A percentile compares a stretch with the other conserved stretches of the same genome.
phyloP scores from a whole-genome alignment of 352 stramenopile genomes.

The Phytopythium oedochilum region DNA sequence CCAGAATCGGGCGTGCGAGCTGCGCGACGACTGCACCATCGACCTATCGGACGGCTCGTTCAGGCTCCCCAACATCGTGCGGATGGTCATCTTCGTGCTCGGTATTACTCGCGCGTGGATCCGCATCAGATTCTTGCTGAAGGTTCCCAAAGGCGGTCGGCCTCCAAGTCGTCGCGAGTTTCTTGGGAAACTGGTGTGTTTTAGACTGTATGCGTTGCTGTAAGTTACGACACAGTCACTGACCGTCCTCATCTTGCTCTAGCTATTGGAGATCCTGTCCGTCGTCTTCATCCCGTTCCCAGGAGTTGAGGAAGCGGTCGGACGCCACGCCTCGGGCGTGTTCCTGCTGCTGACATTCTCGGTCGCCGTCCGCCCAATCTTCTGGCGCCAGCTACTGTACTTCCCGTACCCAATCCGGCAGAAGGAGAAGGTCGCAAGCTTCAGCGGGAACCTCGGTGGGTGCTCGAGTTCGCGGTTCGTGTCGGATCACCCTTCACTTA shows the following conservation, averaged over 20 bases:
- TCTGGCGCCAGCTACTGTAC: conserved; percentile 54
- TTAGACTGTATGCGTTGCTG: background rate
- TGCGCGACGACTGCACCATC: conserved; percentile 18
- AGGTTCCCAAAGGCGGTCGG: background rate
- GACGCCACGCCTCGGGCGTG: conserved; percentile 11
- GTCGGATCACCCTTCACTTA: too few species aligned
- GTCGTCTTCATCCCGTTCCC: conserved; percentile 47
- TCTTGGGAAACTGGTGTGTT: conserved; percentile 3
- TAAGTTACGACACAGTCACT: background rate
- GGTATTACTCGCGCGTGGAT: conserved; percentile 11
- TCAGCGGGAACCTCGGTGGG: conserved; percentile 49
- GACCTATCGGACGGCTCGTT: conserved; percentile 39
- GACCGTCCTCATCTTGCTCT: conserved; percentile 8
- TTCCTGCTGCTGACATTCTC: conserved; percentile 44
- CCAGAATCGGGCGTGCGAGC: conserved; percentile 39
- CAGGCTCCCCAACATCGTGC: conserved; percentile 20
- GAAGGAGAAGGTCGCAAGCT: conserved; percentile 57
- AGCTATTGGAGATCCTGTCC: conserved; percentile 28
- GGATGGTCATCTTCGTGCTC: conserved; percentile 14
- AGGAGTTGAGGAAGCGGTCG: conserved; percentile 31
- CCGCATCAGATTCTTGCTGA: conserved; percentile 16
- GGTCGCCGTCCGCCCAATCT: conserved; percentile 33
- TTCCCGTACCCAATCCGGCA: conserved; percentile 67
- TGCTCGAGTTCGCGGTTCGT: background rate
- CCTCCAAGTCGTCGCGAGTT: conserved; percentile 1